phyloP scores from a whole-genome alignment of 2,329 filamentous ascomycete species.

The Aspergillus tanneri region DNA sequence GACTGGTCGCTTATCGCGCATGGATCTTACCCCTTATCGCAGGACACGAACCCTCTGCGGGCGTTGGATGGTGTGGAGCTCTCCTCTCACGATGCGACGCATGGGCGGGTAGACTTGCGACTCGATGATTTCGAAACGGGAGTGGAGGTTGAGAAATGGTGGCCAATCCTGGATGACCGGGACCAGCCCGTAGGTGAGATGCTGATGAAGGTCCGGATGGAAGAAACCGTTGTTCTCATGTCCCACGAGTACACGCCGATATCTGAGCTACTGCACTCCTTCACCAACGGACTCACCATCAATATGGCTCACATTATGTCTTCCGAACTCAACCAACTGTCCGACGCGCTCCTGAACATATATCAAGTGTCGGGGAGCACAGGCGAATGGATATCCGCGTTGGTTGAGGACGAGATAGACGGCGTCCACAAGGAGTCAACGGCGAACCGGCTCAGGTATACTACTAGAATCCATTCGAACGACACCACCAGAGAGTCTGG shows the following conservation, averaged over 20 bases:
- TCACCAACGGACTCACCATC: constrained; percentile 77
- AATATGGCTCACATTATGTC: constrained; percentile 80
- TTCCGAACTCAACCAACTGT: constrained; percentile 72
- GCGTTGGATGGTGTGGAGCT: constrained; percentile 49
- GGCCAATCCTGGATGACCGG: constrained; percentile 73
- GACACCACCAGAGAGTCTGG: constrained; percentile 55
- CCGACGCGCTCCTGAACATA: constrained; percentile 86
- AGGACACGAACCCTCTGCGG: constrained; percentile 42
- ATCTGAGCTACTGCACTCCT: constrained; percentile 79
- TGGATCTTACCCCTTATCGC: constrained; percentile 43
- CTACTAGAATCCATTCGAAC: constrained; percentile 63
- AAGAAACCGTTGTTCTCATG: constrained; percentile 87
- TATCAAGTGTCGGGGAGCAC: constrained; percentile 88
- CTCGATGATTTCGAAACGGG: constrained; percentile 75
- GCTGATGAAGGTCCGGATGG: constrained; percentile 76
- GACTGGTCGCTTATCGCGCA: constrained; percentile 52
- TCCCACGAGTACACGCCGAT: constrained; percentile 80
- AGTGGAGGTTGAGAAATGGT: constrained; percentile 84
- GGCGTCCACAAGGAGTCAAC: constrained; percentile 80
- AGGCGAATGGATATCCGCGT: constrained; percentile 83
- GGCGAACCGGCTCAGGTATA: constrained; percentile 61
- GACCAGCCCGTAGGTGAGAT: constrained; percentile 78
- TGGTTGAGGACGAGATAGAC: constrained; percentile 97
- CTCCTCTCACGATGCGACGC: constrained; percentile 47
- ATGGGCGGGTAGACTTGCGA: constrained; percentile 70